Conservation (phyloP, 2,329 filamentous ascomycete genomes). For the Colletotrichum zoysiae region DNA sequence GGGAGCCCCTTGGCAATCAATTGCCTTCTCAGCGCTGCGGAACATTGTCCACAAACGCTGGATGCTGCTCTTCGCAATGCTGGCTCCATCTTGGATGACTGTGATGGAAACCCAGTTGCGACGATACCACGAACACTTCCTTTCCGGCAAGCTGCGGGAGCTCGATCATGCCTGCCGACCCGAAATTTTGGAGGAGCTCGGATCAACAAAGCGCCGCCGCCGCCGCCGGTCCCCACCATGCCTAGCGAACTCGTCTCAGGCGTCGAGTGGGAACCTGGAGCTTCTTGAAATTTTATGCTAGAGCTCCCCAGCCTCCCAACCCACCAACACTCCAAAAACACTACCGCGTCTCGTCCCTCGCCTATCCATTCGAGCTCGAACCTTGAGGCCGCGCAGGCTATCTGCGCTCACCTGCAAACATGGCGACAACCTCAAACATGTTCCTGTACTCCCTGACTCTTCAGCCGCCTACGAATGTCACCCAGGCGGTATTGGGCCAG, state of each 20-base stretch:
- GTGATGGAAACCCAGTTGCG: constrained; percentile 6
- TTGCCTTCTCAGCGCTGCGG: constrained; percentile 38
- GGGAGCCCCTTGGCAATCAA: constrained; percentile 29
- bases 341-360: constrained; percentile 35
- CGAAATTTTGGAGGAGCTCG: constrained; percentile 42
- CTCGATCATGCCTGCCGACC: constrained; percentile 6
- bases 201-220: constrained; percentile 34
- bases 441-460: constrained; percentile 98
- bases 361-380: constrained; percentile 37
- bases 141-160: constrained; percentile 10
- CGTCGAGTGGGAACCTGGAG: constrained; percentile 36
- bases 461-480: constrained; percentile 89
- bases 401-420: constrained; percentile 67
- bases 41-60: constrained; percentile 45
- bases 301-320: constrained; percentile 39
- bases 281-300: constrained; percentile 42
- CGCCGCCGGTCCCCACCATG: background rate
- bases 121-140: background rate
- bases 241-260: constrained; percentile 17
- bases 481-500: constrained; percentile 92
- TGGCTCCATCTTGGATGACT: constrained; percentile 42
- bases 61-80: constrained; percentile 44
- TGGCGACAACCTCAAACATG: constrained; percentile 99
- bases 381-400: constrained; percentile 62
- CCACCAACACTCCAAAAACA: constrained; percentile 35